Base-by-base conservation (phyloP, 2,329 filamentous ascomycete genomes). In the Fusarium longipes region DNA sequence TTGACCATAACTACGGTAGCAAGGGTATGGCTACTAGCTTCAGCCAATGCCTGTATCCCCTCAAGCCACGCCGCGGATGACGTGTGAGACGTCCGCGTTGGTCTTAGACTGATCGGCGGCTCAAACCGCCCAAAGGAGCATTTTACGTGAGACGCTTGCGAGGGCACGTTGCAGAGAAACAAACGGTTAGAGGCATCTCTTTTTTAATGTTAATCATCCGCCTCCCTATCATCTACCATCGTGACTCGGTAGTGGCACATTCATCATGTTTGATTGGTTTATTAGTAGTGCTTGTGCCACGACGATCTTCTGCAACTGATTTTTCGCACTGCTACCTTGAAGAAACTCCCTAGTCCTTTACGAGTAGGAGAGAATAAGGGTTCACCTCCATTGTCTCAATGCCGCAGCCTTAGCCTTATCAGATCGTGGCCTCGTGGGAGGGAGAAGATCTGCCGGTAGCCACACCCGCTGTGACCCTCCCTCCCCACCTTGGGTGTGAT, bases 1-100 rank as follows among this genome's bases (percentile, higher is more conserved):
- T 59, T 25, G 27, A 58, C 32, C 29, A 22, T 20, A 35, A 11
- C 17, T 17, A n/a, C n/a, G n/a, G n/a, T n/a, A n/a, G 24, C 45
- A 48, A 24, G 45, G 45, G 22, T 48, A 43, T 42, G 40, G n/a
- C 14, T 42, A 17, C 15, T 42, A 47, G 29, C 29, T 48, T 32
- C n/a, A 43, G 22, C 66, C 66, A 68, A 68, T 70, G 38, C 66
- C 20, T 36, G 44, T 35, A 35, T 22, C 47, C 44, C 48, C 39
- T 67, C 49, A 67, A 68, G 66, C 66, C 66, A 68, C 66, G 66
- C 57, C 45, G 45, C 25, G 17, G 24, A 53, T 65, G 60, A 63
- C 60, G 60, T 63, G 51, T 50, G 58, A 42, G 27, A 10, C 20
- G n/a, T 63, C 60, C 29, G 33, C 39, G n/a, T 42, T 22, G 22